phyloP scores from a whole-genome alignment of 305 asterid species.

The Fraxinus platypoda region DNA sequence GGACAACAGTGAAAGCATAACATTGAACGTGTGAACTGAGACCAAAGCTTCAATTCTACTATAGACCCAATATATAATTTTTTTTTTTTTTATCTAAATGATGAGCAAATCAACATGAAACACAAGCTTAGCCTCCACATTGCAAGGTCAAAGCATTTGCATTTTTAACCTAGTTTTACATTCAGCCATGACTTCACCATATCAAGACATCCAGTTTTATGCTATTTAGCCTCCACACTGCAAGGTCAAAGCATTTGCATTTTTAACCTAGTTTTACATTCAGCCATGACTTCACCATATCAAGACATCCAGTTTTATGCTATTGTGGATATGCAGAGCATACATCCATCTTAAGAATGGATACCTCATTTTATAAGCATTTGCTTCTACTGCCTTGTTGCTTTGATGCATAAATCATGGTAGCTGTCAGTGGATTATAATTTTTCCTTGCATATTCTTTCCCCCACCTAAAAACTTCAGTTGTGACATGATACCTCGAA shows the following conservation, averaged over 20 bases:
- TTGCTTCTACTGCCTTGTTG: not conserved
- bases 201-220: not conserved
- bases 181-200: not conserved
- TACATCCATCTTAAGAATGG: not conserved
- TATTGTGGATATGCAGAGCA: not conserved
- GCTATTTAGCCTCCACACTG: not conserved
- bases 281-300: not conserved
- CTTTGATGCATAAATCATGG: not conserved
- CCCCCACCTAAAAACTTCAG: not conserved
- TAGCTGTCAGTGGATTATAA: not conserved
- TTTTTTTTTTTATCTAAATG: not conserved
- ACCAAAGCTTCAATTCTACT: not conserved
- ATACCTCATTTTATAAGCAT: not conserved
- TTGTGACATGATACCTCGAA: not conserved
- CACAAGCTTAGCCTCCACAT: not conserved
- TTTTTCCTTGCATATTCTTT: not conserved
- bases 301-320: not conserved
- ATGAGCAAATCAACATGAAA: not conserved
- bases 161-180: not conserved
- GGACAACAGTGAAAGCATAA: not conserved
- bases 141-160: constrained; percentile 1
- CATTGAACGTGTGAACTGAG: not conserved
- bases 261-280: not conserved
- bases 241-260: not conserved
- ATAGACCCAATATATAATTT: not conserved